These are phyloP conservation scores for Chaetomium strumarium DNA, from an alignment of 2,329 filamentous ascomycete species.

Conservation along the genomic window DNA sequence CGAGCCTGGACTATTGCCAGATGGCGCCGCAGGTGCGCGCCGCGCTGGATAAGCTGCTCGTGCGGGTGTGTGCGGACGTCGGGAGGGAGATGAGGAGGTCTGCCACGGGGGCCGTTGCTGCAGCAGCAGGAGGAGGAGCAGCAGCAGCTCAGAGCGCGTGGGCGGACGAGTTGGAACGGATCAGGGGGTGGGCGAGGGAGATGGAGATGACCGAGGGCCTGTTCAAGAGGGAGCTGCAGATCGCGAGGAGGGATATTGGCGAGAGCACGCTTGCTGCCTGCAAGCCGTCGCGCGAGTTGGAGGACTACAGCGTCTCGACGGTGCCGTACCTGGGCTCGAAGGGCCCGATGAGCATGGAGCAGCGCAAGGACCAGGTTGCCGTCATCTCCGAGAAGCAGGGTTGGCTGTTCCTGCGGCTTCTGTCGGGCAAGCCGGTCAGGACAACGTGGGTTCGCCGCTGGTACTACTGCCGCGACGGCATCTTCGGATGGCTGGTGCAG, in stretches of 20 bases:
- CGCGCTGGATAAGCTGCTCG: slow-evolving; percentile 77
- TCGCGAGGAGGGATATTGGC: slow-evolving; percentile 75
- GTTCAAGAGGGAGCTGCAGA: slow-evolving; percentile 75
- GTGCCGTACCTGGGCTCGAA: slow-evolving; percentile 77
- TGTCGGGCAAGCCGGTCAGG: slow-evolving; percentile 81
- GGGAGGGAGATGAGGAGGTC: slow-evolving; percentile 79
- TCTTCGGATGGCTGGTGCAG: slow-evolving; percentile 91
- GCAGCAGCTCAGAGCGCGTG: slow-evolving; percentile 54
- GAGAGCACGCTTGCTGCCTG: slow-evolving; percentile 64
- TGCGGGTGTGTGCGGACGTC: slow-evolving; percentile 77
- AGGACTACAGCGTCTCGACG: slow-evolving; percentile 85
- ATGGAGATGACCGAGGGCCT: slow-evolving; percentile 84
- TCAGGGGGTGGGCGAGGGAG: slow-evolving; percentile 87
- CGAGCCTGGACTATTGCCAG: slow-evolving; percentile 89
- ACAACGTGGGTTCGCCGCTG: slow-evolving; percentile 87
- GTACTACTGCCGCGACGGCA: slow-evolving; percentile 93
- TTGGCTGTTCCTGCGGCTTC: slow-evolving; percentile 79
- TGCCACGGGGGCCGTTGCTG: too few species aligned
- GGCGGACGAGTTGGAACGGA: slow-evolving; percentile 78
- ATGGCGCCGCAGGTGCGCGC: slow-evolving; percentile 79
- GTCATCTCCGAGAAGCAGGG: slow-evolving; percentile 76
- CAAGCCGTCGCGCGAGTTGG: slow-evolving; percentile 83
- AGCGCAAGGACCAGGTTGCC: slow-evolving; percentile 46
- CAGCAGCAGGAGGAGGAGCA: slow-evolving; percentile 56
- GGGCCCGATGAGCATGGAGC: slow-evolving; percentile 59